A percentile compares a stretch with the other conserved stretches of the same genome.
These are phyloP conservation scores for Physcomitrium patens DNA, from an alignment of 225 moss, liverwort and hornwort genomes.

Conservation along the genomic window DNA sequence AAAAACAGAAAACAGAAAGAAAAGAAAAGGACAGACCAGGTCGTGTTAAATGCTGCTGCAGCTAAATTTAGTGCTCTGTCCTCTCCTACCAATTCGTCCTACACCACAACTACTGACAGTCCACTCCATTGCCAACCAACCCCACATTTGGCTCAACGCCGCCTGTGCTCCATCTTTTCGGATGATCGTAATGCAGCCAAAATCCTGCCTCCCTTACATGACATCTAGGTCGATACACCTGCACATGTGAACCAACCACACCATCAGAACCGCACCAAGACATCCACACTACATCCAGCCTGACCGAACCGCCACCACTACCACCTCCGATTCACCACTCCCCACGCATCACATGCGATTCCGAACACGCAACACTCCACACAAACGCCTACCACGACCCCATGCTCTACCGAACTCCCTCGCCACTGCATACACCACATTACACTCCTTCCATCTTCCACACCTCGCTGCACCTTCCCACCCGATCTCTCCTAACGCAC, in stretches of 20 bases:
- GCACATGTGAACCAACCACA: slow-evolving; percentile 29
- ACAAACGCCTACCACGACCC: too few relatives aligned
- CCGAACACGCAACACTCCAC: too few relatives aligned
- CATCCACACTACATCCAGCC: neutral
- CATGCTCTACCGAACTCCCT: too few relatives aligned
- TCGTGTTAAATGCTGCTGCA: slow-evolving; percentile 49
- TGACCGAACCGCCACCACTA: neutral
- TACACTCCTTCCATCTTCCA: too few relatives aligned
- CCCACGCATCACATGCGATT: too few relatives aligned
- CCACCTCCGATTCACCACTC: too few relatives aligned
- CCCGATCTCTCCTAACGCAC: too few relatives aligned
- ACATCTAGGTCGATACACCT: slow-evolving; percentile 71
- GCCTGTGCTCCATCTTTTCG: slow-evolving; percentile 28
- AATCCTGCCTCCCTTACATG: slow-evolving; percentile 46
- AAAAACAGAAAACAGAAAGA: neutral
- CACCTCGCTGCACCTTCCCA: too few relatives aligned
- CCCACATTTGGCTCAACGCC: slow-evolving; percentile 22
- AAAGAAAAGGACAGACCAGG: slow-evolving; percentile 14
- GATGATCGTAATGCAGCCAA: slow-evolving; percentile 44
- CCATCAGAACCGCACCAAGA: slow-evolving; percentile 19
- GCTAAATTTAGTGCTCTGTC: slow-evolving; percentile 34
- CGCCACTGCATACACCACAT: too few relatives aligned
- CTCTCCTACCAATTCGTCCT: slow-evolving; percentile 40
- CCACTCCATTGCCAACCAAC: slow-evolving; percentile 33
- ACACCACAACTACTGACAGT: slow-evolving; percentile 43